Evolutionary conservation across 352 stramenopile species (phyloP), one percentile per base, ranked within the genome.

Genomic region (Pythium volutum): DNA sequence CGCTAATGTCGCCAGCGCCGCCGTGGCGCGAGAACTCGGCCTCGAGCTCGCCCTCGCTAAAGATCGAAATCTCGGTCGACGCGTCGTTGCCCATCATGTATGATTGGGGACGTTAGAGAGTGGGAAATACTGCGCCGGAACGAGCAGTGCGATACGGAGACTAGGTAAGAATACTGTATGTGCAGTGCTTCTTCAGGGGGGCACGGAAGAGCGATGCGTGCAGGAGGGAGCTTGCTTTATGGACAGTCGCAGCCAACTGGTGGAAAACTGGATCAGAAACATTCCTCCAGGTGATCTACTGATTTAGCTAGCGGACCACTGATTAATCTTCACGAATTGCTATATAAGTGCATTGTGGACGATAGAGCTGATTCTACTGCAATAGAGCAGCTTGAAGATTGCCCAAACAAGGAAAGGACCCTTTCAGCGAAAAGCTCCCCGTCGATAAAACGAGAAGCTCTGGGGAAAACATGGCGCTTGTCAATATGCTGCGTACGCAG

Each of bases 31-130:
- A 76, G 60, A 95, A 79, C 62, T 90, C 82, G 12, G 71, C 71
- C 50, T 93, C 84, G 50, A 93, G 62, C 58, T 93, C 82, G 49
- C 84, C 87, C 34, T 89, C 80, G 14, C 74, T 81, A 62, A 93
- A 95, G 67, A 95, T 92, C 56, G 81, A 72, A 67, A 95, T 91
- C 57, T 90, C 81, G 8, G 53, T 77, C 2, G 83, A 91, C 48
- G 75, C 73, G 45, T 76, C 79, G 72, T 88, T 91, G 56, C 84
- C 84, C 84, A 93, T 93, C 18, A n/a, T 43, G 48, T 23, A n/a
- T n/a, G n/a, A n/a, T n/a, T n/a, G 26, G 15, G 12, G 12, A 25
- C 16, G 20, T 14, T 20, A 15, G 10, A 11, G 11, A 18, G 39
- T 9, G 18, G 15, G 41, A 23, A 6, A 8, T 48, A 18, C 15